These are phyloP conservation scores for Neospora caninum DNA, from an alignment of 169 alveolate species.

Conservation along the genomic window DNA sequence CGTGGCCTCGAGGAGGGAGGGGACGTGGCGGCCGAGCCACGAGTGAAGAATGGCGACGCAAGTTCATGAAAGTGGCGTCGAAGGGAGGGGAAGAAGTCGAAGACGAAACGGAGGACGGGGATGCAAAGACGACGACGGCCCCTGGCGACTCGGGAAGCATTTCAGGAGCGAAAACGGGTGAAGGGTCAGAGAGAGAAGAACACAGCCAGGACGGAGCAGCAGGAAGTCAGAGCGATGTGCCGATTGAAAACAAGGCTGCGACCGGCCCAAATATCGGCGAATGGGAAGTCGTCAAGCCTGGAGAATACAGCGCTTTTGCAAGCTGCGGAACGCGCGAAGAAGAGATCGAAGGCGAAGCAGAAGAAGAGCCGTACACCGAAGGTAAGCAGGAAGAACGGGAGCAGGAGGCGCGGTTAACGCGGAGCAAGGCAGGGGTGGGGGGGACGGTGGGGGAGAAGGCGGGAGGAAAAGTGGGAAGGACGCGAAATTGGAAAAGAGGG, in stretches of 20 bases:
- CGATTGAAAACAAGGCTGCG: neutral
- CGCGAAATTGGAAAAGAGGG: no score
- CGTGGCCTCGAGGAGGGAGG: neutral
- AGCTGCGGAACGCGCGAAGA: neutral
- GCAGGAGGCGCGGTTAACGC: no score
- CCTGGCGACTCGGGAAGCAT: neutral
- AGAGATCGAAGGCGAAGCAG: constrained; percentile 16
- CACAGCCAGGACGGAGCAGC: neutral
- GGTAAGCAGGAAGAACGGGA: neutral
- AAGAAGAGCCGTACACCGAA: neutral
- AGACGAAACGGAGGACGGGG: neutral
- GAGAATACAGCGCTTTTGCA: constrained; percentile 37
- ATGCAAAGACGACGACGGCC: no score
- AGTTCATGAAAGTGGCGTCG: neutral
- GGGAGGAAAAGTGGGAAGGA: no score
- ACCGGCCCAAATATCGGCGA: neutral
- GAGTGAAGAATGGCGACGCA: neutral
- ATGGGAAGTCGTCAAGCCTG: constrained; percentile 11
- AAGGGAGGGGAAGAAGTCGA: neutral
- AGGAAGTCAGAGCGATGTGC: neutral
- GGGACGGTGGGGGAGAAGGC: no score
- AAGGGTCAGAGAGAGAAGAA: neutral
- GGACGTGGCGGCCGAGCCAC: neutral
- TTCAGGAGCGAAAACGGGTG: neutral
- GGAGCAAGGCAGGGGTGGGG: no score